Base-by-base conservation (phyloP, 768 basidiomycete species). In the Candolleomyces efflorescens region DNA sequence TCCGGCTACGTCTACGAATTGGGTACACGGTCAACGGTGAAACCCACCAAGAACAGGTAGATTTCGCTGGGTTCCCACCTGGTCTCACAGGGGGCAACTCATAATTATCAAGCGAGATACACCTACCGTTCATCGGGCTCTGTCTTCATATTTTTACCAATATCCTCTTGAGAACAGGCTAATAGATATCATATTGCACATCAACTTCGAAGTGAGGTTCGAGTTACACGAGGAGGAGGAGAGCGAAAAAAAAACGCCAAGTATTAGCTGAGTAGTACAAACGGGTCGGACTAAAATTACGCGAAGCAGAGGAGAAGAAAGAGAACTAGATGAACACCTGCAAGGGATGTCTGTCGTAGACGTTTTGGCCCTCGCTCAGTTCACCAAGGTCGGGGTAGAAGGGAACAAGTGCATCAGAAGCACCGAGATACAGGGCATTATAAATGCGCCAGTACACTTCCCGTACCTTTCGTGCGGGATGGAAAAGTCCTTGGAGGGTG, bases 381-480 rank as follows among this genome's bases (percentile, higher is more conserved):
- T 96, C 94, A 2, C 89, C 81, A 20, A 98, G 77, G 67, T 95
- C 92, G 23, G 96, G 93, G 69, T 94, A 96, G 77, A 94, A 97
- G 0, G 95, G 94, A 6, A 98, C 95, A 73, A 98, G 79, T 3
- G 96, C 86, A 67, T 98, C 95, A 44, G 84, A 70, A 0, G 94
- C 90, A 26, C 95, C 94, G 27, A 98, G 82, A 68, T 98, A 98
- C 47, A 97, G 74, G 27, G 94, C 86, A 72, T 97, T 98, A 77
- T 98, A 98, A 60, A 96, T 77, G 39, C 94, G 84, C 96, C 96
- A 98, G 70, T 98, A 98, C 2, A 96, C 93, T 78, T 99, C 97
- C 56, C 97, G 83, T 22, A 99, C 97, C 71, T 96, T 95, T 59
- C 97, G 79, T 3, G 97, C 94, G 0, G 97, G 97, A 66, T 99